Conservation (phyloP, 2,329 filamentous ascomycete genomes). For the Sporothrix globosa region DNA sequence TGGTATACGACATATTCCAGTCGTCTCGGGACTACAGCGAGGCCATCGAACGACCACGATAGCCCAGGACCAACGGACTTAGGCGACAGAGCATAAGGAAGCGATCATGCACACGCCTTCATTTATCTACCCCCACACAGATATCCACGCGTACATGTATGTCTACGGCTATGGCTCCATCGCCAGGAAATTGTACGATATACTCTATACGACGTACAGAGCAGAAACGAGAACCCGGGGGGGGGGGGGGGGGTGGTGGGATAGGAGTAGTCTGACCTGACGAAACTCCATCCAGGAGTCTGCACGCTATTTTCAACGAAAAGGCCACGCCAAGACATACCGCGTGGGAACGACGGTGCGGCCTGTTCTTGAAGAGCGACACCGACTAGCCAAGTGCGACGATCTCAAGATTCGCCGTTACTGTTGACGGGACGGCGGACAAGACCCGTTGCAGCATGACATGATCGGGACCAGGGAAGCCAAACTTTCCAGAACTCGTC, state of each 20-base stretch:
- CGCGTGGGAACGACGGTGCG: neutral
- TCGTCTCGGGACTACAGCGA: neutral
- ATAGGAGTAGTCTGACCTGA: neutral
- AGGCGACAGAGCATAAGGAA: neutral
- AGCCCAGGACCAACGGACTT: neutral
- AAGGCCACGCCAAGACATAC: neutral
- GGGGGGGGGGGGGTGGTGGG: neutral
- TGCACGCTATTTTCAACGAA: neutral
- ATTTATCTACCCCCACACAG: neutral
- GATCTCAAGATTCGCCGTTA: neutral
- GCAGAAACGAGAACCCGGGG: neutral
- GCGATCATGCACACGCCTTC: neutral
- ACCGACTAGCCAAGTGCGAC: neutral
- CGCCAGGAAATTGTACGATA: neutral
- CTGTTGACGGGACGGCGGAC: neutral
- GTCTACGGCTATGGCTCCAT: neutral
- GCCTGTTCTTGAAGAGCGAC: slow-evolving; percentile 3
- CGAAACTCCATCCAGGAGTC: neutral
- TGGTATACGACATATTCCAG: neutral
- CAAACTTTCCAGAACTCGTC: neutral
- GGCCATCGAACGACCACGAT: neutral
- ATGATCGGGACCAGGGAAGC: neutral
- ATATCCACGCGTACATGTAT: neutral
- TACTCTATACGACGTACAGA: neutral
- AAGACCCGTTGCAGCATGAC: neutral